These are phyloP conservation scores for Ananas comosus DNA, from an alignment of 176 grass and related monocot species.

Conservation along the genomic window DNA sequence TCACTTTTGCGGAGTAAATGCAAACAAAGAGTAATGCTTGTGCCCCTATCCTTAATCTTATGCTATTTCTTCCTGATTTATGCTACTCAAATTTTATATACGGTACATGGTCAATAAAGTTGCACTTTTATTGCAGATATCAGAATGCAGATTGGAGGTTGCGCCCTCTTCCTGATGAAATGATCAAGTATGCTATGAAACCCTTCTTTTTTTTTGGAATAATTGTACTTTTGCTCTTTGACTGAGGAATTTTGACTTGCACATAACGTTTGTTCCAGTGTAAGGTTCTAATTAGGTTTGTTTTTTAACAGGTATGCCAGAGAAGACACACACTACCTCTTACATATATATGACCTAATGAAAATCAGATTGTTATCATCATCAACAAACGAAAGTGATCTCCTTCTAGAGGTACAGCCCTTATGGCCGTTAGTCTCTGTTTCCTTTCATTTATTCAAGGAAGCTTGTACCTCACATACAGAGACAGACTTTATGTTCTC, in stretches of 20 bases:
- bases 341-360: constrained; percentile 95
- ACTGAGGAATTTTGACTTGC: background rate
- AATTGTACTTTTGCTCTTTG: background rate
- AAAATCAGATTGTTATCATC: constrained; percentile 46
- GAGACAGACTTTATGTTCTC: no score
- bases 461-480: background rate
- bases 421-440: constrained; percentile 1
- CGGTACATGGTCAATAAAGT: background rate
- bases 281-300: constrained; percentile 4
- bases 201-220: background rate
- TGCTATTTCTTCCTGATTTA: background rate
- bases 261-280: background rate
- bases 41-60: background rate
- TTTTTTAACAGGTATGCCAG: constrained; percentile 70
- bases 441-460: background rate
- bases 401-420: constrained; percentile 68
- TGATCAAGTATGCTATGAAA: constrained; percentile 67
- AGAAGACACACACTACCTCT: constrained; percentile 97
- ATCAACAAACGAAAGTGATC: constrained; percentile 54
- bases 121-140: constrained; percentile 60
- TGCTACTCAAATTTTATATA: background rate
- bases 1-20: constrained; percentile 76
- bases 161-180: constrained; percentile 79
- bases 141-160: constrained; percentile 93
- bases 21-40: constrained; percentile 67